Base-by-base conservation (phyloP, 202 grass and related monocot genomes). In the Setaria viridis region DNA sequence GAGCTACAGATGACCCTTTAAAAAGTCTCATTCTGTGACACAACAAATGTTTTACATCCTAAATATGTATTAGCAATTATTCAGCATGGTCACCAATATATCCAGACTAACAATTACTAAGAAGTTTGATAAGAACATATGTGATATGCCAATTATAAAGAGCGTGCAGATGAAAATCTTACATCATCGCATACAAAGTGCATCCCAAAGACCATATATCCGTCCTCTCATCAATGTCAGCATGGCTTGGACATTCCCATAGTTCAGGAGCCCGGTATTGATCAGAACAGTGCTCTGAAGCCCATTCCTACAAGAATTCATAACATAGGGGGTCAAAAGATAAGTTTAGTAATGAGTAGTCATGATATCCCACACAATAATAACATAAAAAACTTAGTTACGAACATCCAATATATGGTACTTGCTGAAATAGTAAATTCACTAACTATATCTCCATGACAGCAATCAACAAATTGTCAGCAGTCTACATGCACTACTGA, bases 131-230 rank as follows among this genome's bases (percentile, higher is more conserved):
- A 46, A 87, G 62, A 56, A 20, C 7, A 20, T 19, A 56, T 56
- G 19, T n/a, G 33, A 73, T 74, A 37, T 33, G 19, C 57, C 16
- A 77, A 62, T 63, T 37, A 84, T 48, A 80, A 67, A 79, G 58
- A 59, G 37, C 37, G 2, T 37, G 78, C 33, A 45, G 21, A 74
- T 32, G 35, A 83, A 81, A 87, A 77, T 41, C 95, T 82, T 89
- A 98, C 95, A 98, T 98, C 78, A 89, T 95, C 45, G 93, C 89
- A 79, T 95, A 93, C 12, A 98, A 81, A 58, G 91, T 93, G 84
- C 95, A 98, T 80, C 93, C 95, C 7, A 98, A 84, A 85, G 95
- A 98, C 95, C 95, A 98, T 53, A 98, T 83, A 76, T 98, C 92
- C 72, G 95, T 98, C 78, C 95, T 90, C 91, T 95, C 95, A 78